These are phyloP conservation scores for Brachypodium distachyon DNA, from an alignment of 202 grass and related monocot species.

Conservation along the genomic window DNA sequence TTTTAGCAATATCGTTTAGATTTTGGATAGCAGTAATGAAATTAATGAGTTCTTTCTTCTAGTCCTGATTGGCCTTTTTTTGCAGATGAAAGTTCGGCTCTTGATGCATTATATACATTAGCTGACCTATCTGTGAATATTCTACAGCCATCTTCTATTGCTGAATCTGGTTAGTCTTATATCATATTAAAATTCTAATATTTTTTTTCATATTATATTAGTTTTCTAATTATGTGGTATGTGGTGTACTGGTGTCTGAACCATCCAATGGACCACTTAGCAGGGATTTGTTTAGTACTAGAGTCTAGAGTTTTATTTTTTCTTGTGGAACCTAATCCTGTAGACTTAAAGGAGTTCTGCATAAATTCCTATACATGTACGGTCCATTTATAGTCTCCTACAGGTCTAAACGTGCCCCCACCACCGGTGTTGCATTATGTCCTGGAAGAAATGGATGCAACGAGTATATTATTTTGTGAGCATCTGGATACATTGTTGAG, in stretches of 20 bases:
- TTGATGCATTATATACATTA: slow-evolving; percentile 87
- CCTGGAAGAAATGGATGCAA: slow-evolving; percentile 2
- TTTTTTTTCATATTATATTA: not conserved
- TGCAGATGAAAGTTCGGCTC: slow-evolving; percentile 60
- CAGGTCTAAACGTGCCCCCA: not conserved
- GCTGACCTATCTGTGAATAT: slow-evolving; percentile 96
- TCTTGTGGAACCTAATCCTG: not conserved
- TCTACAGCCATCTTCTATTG: slow-evolving; percentile 57
- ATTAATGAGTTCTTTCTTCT: not conserved
- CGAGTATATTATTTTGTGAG: not conserved
- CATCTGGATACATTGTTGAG: not conserved
- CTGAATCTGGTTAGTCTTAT: slow-evolving; percentile 81
- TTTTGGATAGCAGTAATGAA: not conserved
- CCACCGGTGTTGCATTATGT: not conserved
- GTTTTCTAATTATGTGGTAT: not conserved
- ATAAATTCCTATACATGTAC: not conserved
- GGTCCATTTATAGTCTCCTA: not conserved
- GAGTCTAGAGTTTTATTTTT: not conserved
- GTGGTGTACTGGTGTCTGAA: not conserved
- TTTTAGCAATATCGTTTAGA: slow-evolving; percentile 1
- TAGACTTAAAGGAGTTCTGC: not conserved
- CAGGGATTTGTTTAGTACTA: slow-evolving; percentile 4
- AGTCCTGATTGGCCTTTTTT: slow-evolving; percentile 11
- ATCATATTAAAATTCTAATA: not conserved
- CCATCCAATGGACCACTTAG: not conserved